These are phyloP conservation scores for Chlorella sorokiniana DNA, from an alignment of 139 green algal species.

Conservation along the genomic window DNA sequence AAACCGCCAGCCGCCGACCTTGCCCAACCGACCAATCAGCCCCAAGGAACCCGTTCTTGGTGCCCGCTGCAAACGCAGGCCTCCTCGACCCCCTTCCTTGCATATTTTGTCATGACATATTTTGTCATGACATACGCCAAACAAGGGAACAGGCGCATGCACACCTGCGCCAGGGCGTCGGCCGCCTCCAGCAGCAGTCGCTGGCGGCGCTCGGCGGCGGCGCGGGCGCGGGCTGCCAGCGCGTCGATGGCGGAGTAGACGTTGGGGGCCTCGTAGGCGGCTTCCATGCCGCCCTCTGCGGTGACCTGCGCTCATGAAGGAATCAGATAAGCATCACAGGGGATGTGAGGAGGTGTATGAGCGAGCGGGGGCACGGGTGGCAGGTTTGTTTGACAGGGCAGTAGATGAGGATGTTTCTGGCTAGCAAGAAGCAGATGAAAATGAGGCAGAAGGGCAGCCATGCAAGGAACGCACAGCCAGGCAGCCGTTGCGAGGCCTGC, in stretches of 20 bases:
- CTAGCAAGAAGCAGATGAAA: too few species aligned
- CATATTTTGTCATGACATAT: neutral
- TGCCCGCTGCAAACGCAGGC: too few species aligned
- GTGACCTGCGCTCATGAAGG: conserved; percentile 50
- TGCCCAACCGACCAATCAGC: too few species aligned
- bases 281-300: conserved; percentile 56
- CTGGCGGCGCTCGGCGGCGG: conserved; percentile 55
- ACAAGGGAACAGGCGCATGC: too few species aligned
- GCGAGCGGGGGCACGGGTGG: neutral
- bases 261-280: conserved; percentile 61
- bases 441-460: neutral
- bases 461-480: neutral
- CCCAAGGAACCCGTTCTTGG: too few species aligned
- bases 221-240: conserved; percentile 63
- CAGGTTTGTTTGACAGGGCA: neutral
- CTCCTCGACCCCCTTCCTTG: too few species aligned
- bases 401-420: too few species aligned
- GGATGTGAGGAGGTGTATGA: neutral
- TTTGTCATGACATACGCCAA: neutral
- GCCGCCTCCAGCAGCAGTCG: conserved; percentile 34
- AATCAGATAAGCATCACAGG: too few species aligned
- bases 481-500: too few species aligned
- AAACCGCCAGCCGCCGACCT: too few species aligned
- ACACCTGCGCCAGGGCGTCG: neutral
- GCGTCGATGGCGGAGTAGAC: conserved; percentile 72